Evolutionary conservation across 2,329 filamentous ascomycete species (phyloP).

Genomic region (Teratosphaeria destructans): DNA sequence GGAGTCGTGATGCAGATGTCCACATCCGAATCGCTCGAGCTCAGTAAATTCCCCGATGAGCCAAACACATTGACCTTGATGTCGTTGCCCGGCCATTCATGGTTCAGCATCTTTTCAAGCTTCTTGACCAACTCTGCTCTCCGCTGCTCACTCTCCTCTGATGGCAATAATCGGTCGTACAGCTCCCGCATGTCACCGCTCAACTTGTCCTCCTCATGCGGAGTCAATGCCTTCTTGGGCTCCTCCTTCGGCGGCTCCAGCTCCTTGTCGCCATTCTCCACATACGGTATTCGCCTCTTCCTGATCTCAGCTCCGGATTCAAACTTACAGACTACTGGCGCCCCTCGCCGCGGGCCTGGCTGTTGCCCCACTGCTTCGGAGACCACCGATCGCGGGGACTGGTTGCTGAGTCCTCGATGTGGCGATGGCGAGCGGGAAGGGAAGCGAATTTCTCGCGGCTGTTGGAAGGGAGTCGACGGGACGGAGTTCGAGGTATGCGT

Average conservation of each 20-base stretch:
- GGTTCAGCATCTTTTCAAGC: constrained; percentile 76
- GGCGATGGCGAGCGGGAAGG: constrained; percentile 75
- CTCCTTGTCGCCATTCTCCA: constrained; percentile 65
- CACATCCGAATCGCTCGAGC: constrained; percentile 93
- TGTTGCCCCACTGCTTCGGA: constrained; percentile 69
- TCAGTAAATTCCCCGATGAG: constrained; percentile 91
- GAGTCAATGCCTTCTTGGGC: constrained; percentile 58
- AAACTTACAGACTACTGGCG: constrained; percentile 63
- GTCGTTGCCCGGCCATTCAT: constrained; percentile 81
- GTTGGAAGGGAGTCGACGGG: constrained; percentile 85
- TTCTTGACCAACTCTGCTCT: constrained; percentile 72
- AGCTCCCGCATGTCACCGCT: constrained; percentile 75
- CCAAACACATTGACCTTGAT: constrained; percentile 92
- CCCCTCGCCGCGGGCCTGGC: constrained; percentile 46
- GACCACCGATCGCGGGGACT: constrained; percentile 81
- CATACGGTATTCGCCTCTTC: constrained; percentile 79
- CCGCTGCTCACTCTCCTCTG: constrained; percentile 64
- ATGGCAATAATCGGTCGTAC: constrained; percentile 77
- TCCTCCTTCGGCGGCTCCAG: constrained; percentile 60
- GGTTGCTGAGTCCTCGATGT: constrained; percentile 57
- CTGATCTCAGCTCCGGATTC: constrained; percentile 77
- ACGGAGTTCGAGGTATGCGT: constrained; percentile 73
- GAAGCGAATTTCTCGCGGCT: constrained; percentile 70
- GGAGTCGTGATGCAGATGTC: constrained; percentile 95
- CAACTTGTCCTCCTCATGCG: constrained; percentile 64